Percentiles rank a stretch among this genome's conserved stretches.
phyloP scores from a whole-genome alignment of 169 alveolate genomes.

The Cryptosporidium viatorum region DNA sequence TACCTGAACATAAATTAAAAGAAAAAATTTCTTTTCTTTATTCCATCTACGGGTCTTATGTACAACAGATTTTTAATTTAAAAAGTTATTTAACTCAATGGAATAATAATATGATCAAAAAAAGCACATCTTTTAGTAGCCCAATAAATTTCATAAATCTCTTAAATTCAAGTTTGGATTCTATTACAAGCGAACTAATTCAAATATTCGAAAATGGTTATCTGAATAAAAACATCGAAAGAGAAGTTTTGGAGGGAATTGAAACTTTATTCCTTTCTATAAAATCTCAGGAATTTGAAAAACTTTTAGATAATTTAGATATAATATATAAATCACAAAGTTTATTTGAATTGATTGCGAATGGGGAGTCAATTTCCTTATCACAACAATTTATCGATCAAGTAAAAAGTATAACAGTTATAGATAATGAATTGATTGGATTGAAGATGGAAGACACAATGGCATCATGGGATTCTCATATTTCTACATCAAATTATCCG shows the following conservation, averaged over 20 bases:
- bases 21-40: constrained; percentile 4
- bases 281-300: constrained; percentile 3
- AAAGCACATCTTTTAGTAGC: not conserved
- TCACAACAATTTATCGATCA: not conserved
- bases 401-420: not conserved
- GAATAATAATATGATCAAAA: not conserved
- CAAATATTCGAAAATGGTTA: constrained; percentile 14
- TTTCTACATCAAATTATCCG: constrained; percentile 4
- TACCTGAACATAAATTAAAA: not conserved
- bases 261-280: not conserved
- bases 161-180: not conserved
- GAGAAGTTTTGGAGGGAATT: not conserved
- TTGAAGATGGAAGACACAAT: not conserved
- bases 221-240: not conserved
- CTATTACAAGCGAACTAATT: not conserved
- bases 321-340: not conserved
- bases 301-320: not conserved
- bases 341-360: not conserved
- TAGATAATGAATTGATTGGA: not conserved
- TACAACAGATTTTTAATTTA: not conserved
- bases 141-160: not conserved
- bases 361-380: not conserved
- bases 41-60: constrained; percentile 12
- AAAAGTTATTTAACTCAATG: not conserved
- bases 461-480: not conserved